Evolutionary conservation across 2,329 filamentous ascomycete genomes (phyloP), one percentile per base, ranked within the genome.

Genomic region (Periglandula ipomoeae): DNA sequence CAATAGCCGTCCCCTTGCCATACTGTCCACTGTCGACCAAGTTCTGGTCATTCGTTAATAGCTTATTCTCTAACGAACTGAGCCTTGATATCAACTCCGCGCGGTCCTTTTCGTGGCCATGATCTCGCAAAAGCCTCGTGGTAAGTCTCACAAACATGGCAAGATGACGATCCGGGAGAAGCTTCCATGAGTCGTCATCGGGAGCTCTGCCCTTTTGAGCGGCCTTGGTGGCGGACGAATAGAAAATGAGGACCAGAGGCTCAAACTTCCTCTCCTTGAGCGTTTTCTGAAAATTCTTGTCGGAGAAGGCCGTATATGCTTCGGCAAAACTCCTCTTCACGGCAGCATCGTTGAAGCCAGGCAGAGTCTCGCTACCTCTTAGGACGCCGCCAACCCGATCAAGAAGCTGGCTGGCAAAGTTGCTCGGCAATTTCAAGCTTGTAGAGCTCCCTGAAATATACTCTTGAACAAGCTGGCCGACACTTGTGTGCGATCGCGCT

Each of bases 261-360:
- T 98, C 93, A 20, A 95, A 84, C 61, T 91, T 84, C 53, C 91
- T 81, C 65, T 96, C 91, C 69, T 95, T 95, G 62, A 96, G 89
- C 51, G 83, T 85, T 70, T 89, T 94, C 56, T 88, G 84, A 61
- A 96, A 96, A 41, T 81, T 82, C 53, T 84, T 83, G 53, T 94
- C 88, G 58, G 91, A 96, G 65, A 98, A 87, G 49, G 89, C 86
- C 51, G 91, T 96, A 63, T 96, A 85, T 55, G 95, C 95, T 55
- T 89, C 87, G 48, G 89, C 93, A 70, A 98, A 98, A 2, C 89
- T 94, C 53, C 91, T 80, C 70, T 95, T 96, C 55, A 98, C 84
- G 23, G 85, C 74, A n/a, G 87, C 75, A 71, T 98, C 93, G 61
- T 85, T 87, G 69, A 86, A 98, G 60, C 94, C 93, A 13, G 87